Conservation (phyloP, 768 basidiomycete genomes). For the Tylopilus rubrobrunneus region DNA sequence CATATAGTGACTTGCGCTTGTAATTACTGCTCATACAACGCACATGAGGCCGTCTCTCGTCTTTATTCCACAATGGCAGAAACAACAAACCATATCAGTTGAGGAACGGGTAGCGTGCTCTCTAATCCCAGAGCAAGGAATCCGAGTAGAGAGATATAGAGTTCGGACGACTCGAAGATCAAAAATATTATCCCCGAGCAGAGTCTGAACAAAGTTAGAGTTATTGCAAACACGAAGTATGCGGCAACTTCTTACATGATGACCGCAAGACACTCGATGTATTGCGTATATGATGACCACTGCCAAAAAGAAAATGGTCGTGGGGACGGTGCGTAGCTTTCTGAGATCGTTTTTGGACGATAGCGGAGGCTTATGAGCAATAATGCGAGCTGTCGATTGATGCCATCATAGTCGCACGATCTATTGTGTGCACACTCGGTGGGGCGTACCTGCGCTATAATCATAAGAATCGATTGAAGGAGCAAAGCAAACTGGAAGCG, state of each 20-base stretch:
- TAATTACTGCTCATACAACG: conserved; percentile 54
- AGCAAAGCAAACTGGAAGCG: conserved; percentile 74
- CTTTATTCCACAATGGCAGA: conserved; percentile 2
- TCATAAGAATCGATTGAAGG: conserved; percentile 84
- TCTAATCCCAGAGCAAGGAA: conserved; percentile 80
- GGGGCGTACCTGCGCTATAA: conserved; percentile 65
- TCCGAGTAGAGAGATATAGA: conserved; percentile 63
- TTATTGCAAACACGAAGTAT: conserved; percentile 6
- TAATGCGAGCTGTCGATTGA: conserved; percentile 55
- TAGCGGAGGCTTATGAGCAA: conserved; percentile 80
- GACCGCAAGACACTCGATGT: conserved; percentile 79
- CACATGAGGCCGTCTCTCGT: conserved; percentile 17
- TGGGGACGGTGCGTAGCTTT: conserved; percentile 52
- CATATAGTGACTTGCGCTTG: conserved; percentile 74
- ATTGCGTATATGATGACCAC: conserved; percentile 72
- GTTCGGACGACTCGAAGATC: conserved; percentile 60
- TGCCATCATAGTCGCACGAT: conserved; percentile 19
- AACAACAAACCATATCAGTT: conserved; percentile 62
- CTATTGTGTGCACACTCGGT: not conserved
- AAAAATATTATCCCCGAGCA: conserved; percentile 71
- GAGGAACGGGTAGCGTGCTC: conserved; percentile 83
- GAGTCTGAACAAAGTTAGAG: conserved; percentile 33
- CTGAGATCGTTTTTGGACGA: conserved; percentile 57
- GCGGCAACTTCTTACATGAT: conserved; percentile 50
- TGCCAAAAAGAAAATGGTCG: conserved; percentile 83